phyloP scores from a whole-genome alignment of 495 filamentous ascomycete genomes.

The Xylaria longipes region DNA sequence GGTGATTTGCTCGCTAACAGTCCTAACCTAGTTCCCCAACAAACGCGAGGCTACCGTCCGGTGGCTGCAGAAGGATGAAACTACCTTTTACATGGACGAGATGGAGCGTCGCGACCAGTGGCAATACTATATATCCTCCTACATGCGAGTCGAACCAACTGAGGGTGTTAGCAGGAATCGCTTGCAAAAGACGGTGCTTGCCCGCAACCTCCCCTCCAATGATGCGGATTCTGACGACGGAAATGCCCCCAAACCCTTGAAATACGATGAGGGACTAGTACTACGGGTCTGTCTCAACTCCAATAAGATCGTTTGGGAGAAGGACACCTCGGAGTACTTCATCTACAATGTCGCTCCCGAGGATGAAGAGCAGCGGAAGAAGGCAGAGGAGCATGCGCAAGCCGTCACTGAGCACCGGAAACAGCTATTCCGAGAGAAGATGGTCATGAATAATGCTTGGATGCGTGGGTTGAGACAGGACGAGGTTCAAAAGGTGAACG shows the following conservation, averaged over 20 bases:
- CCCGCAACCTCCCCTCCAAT: conserved; percentile 73
- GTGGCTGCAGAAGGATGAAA: conserved; percentile 79
- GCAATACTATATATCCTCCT: conserved; percentile 94
- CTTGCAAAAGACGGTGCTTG: conserved; percentile 71
- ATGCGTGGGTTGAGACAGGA: conserved; percentile 74
- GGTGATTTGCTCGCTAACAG: conserved; percentile 29
- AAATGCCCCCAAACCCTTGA: conserved; percentile 60
- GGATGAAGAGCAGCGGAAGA: conserved; percentile 38
- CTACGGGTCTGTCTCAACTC: conserved; percentile 82
- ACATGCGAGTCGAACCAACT: conserved; percentile 84
- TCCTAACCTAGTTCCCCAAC: conserved; percentile 56
- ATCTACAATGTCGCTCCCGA: conserved; percentile 50
- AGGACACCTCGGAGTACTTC: conserved; percentile 64
- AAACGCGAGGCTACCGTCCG: conserved; percentile 67
- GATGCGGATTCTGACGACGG: conserved; percentile 51
- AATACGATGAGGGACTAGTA: conserved; percentile 74
- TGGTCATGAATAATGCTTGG: conserved; percentile 77
- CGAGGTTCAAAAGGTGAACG: conserved; percentile 72
- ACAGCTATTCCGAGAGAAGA: conserved; percentile 71
- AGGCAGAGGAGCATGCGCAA: conserved; percentile 55
- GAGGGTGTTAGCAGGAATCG: conserved; percentile 75
- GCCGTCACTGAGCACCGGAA: conserved; percentile 62
- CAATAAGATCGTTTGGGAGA: conserved; percentile 80
- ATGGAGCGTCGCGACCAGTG: conserved; percentile 68
- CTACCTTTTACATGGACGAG: conserved; percentile 74